phyloP scores from a whole-genome alignment of 2,329 filamentous ascomycete species.

The Colletotrichum echinochloae region DNA sequence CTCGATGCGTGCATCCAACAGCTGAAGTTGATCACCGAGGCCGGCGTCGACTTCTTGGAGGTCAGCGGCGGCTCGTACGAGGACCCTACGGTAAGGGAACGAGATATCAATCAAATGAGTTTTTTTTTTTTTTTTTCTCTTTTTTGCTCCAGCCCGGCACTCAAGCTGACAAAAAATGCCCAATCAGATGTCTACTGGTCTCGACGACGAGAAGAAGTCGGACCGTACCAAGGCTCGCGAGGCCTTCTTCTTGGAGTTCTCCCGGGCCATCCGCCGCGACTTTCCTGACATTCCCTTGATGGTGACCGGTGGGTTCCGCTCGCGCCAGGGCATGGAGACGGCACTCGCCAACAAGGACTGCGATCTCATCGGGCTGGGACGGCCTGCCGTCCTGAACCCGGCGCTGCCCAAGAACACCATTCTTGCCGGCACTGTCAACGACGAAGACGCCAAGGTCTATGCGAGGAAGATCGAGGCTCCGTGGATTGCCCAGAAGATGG shows the following conservation, averaged over 20 bases:
- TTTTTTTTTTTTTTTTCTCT: no score
- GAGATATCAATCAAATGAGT: neutral
- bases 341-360: slow-evolving; percentile 54
- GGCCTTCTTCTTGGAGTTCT: slow-evolving; percentile 77
- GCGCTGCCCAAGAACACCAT: slow-evolving; percentile 51
- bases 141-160: slow-evolving; percentile 49
- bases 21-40: slow-evolving; percentile 60
- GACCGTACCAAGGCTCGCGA: slow-evolving; percentile 67
- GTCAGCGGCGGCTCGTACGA: slow-evolving; percentile 74
- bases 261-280: slow-evolving; percentile 59
- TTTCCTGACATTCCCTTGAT: slow-evolving; percentile 61
- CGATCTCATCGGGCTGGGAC: slow-evolving; percentile 55
- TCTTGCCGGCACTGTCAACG: slow-evolving; percentile 50
- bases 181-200: slow-evolving; percentile 15
- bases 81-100: slow-evolving; percentile 56
- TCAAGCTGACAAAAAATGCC: slow-evolving; percentile 30
- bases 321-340: slow-evolving; percentile 55
- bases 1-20: slow-evolving; percentile 69
- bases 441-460: slow-evolving; percentile 50
- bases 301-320: slow-evolving; percentile 74
- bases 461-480: slow-evolving; percentile 44
- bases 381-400: slow-evolving; percentile 55
- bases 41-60: slow-evolving; percentile 75
- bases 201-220: slow-evolving; percentile 46
- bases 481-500: slow-evolving; percentile 44